Conservation (phyloP, 1,284 basidiomycete genomes). For the Mycosarcoma mackinlayi region DNA sequence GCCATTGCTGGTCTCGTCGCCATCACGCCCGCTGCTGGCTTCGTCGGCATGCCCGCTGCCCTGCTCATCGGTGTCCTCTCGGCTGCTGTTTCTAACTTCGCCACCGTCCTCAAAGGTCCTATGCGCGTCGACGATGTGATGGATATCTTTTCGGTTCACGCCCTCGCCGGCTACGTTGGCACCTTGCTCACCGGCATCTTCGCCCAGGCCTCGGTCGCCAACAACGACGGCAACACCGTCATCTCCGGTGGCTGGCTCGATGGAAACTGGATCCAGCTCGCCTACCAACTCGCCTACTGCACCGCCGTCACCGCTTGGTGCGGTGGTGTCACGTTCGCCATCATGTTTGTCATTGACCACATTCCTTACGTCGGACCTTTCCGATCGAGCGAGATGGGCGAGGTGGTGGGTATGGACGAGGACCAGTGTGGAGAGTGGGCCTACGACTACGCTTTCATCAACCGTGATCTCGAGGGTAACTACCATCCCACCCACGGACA, state of each 20-base stretch:
- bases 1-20: slow-evolving; percentile 70
- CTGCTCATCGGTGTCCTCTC: slow-evolving; percentile 82
- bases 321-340: slow-evolving; percentile 71
- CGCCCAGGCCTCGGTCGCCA: slow-evolving; percentile 80
- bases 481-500: slow-evolving; percentile 52
- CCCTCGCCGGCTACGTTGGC: slow-evolving; percentile 63
- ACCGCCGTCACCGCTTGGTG: slow-evolving; percentile 75
- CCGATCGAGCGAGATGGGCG: slow-evolving; percentile 79
- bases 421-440: slow-evolving; percentile 73
- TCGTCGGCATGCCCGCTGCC: slow-evolving; percentile 75
- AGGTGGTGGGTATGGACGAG: slow-evolving; percentile 86
- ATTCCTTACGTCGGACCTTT: slow-evolving; percentile 80
- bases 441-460: slow-evolving; percentile 62
- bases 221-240: slow-evolving; percentile 74
- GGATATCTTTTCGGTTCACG: slow-evolving; percentile 66
- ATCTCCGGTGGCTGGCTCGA: slow-evolving; percentile 78
- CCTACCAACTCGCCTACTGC: slow-evolving; percentile 85
- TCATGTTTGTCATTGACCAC: slow-evolving; percentile 77
- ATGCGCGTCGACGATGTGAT: slow-evolving; percentile 81
- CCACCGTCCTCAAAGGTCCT: slow-evolving; percentile 78
- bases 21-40: slow-evolving; percentile 69
- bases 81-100: slow-evolving; percentile 83
- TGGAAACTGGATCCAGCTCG: slow-evolving; percentile 79
- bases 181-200: slow-evolving; percentile 73
- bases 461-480: slow-evolving; percentile 62